Evolutionary conservation across 2,329 filamentous ascomycete genomes (phyloP).

Genomic region (Aspergillus ochraceoroseus): DNA sequence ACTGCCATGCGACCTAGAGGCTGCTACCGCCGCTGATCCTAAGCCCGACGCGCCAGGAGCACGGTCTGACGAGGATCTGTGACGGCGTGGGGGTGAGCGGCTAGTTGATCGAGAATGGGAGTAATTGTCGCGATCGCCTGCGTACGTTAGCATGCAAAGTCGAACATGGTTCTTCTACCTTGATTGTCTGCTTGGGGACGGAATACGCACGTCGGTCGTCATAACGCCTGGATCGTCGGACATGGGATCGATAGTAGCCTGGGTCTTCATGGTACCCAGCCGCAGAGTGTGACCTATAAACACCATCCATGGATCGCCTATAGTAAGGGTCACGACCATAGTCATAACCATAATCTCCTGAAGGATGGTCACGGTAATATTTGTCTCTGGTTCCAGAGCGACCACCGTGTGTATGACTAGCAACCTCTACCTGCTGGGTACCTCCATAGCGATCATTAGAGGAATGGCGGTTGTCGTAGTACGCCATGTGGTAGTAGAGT

Average conservation of each 20-base stretch:
- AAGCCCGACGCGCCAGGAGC: slow-evolving; percentile 56
- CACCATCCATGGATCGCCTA: slow-evolving; percentile 29
- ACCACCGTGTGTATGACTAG: slow-evolving; percentile 57
- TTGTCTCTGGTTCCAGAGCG: slow-evolving; percentile 73
- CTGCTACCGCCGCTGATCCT: slow-evolving; percentile 44
- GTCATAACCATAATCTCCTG: slow-evolving; percentile 50
- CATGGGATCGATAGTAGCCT: slow-evolving; percentile 31
- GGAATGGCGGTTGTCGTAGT: slow-evolving; percentile 36
- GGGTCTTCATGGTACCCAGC: slow-evolving; percentile 34
- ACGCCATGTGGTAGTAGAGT: slow-evolving; percentile 29
- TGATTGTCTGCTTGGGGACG: not conserved
- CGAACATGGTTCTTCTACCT: not conserved
- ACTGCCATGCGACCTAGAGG: slow-evolving; percentile 47
- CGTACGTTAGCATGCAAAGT: slow-evolving; percentile 5
- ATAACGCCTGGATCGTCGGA: slow-evolving; percentile 45
- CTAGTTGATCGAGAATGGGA: slow-evolving; percentile 38
- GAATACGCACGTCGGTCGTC: slow-evolving; percentile 40
- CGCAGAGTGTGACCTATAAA: slow-evolving; percentile 37
- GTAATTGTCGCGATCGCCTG: slow-evolving; percentile 32
- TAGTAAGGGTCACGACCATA: slow-evolving; percentile 27
- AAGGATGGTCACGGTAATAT: slow-evolving; percentile 76
- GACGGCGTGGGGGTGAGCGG: slow-evolving; percentile 39
- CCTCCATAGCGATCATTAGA: slow-evolving; percentile 22
- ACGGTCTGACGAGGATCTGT: slow-evolving; percentile 47
- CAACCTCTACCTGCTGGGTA: slow-evolving; percentile 16